Evolutionary conservation across 371 early-diverging fungal genomes (phyloP).

Genomic region (Syncephalastrum contaminatum): DNA sequence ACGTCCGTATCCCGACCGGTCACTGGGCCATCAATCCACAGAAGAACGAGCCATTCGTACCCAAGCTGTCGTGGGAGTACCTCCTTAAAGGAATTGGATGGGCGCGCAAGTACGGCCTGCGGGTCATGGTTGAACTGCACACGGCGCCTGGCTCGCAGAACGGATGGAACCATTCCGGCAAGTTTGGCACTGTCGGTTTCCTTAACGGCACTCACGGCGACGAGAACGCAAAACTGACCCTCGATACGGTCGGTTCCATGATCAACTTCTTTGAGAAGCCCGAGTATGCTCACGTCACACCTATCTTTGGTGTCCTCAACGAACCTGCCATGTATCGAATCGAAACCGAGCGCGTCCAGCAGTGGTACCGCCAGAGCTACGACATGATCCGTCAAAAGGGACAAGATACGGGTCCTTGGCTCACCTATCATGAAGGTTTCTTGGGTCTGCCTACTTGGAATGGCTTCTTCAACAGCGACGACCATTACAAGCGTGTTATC

Average conservation of each 20-base stretch:
- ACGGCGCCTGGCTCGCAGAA: conserved; percentile 80
- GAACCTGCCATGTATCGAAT: conserved; percentile 39
- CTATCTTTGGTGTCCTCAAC: conserved; percentile 56
- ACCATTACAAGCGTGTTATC: conserved; percentile 25
- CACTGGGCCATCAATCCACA: conserved; percentile 64
- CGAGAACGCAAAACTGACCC: conserved; percentile 29
- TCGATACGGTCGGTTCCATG: conserved; percentile 37
- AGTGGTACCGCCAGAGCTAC: conserved; percentile 39
- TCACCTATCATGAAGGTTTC: conserved; percentile 51
- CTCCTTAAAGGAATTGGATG: conserved; percentile 60
- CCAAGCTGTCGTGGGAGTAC: conserved; percentile 54
- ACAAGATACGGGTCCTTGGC: conserved; percentile 30
- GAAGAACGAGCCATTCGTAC: conserved; percentile 59
- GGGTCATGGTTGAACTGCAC: conserved; percentile 76
- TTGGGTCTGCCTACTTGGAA: conserved; percentile 30
- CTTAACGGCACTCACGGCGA: conserved; percentile 41
- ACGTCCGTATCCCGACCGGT: conserved; percentile 75
- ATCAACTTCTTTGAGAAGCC: conserved; percentile 40
- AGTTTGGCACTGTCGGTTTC: conserved; percentile 47
- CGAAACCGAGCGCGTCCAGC: conserved; percentile 14
- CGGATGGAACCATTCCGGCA: conserved; percentile 75
- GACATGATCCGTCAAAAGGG: conserved; percentile 31
- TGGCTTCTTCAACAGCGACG: conserved; percentile 32
- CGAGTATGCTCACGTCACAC: conserved; percentile 50
- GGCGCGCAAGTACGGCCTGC: conserved; percentile 67